A percentile compares a stretch with the other conserved stretches of the same genome.
phyloP scores from a whole-genome alignment of 371 early-diverging fungal species.

The Parasitella parasitica region DNA sequence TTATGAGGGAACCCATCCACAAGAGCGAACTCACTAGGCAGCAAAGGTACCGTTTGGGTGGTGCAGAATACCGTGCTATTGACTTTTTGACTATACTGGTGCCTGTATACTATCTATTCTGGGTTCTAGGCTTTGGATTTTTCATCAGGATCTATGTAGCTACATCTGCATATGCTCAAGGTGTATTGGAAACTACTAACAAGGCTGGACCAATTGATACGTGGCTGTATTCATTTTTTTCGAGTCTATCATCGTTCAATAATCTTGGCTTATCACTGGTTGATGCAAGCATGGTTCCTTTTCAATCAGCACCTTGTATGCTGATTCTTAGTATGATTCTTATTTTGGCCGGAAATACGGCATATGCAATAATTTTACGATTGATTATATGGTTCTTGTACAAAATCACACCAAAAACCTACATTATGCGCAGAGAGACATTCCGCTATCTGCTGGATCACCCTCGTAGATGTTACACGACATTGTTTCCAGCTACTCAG shows the following conservation, averaged over 20 bases:
- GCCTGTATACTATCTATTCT: slow-evolving; percentile 38
- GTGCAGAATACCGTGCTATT: slow-evolving; percentile 47
- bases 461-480: slow-evolving; percentile 48
- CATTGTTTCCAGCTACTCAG: slow-evolving; percentile 38
- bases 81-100: slow-evolving; percentile 38
- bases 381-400: slow-evolving; percentile 37
- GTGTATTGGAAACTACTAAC: slow-evolving; percentile 23
- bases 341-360: slow-evolving; percentile 44
- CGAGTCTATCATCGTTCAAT: slow-evolving; percentile 35
- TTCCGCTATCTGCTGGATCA: slow-evolving; percentile 39
- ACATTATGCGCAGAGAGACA: slow-evolving; percentile 33
- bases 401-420: slow-evolving; percentile 31
- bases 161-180: slow-evolving; percentile 29
- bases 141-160: slow-evolving; percentile 35
- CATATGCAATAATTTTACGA: slow-evolving; percentile 38
- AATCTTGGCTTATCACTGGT: slow-evolving; percentile 35
- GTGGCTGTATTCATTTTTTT: slow-evolving; percentile 43
- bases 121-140: slow-evolving; percentile 30
- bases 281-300: slow-evolving; percentile 41
- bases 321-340: slow-evolving; percentile 27
- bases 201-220: slow-evolving; percentile 20
- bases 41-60: slow-evolving; percentile 46
- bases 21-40: slow-evolving; percentile 46
- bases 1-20: slow-evolving; percentile 41
- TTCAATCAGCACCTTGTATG: slow-evolving; percentile 30